Evolutionary conservation across 177 flowering plant genomes (phyloP).

Genomic region (Vitis hybrid): DNA sequence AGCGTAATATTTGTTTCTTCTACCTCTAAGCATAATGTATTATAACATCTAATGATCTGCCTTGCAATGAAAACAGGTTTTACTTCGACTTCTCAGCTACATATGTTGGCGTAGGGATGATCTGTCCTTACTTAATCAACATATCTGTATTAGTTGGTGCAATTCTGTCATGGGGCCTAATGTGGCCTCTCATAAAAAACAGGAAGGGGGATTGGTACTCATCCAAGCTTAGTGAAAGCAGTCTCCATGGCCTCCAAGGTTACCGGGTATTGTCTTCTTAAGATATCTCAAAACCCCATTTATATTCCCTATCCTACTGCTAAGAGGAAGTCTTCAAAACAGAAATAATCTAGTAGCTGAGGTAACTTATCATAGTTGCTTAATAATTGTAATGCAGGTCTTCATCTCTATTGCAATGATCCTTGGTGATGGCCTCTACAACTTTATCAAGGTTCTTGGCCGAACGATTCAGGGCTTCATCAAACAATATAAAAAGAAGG

Average conservation of each 20-base stretch:
- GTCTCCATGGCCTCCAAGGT: conserved; percentile 22
- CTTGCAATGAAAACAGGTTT: conserved; percentile 11
- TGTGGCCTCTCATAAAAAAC: conserved; percentile 24
- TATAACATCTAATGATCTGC: too few relatives aligned
- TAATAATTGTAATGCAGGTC: background rate
- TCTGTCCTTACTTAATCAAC: conserved; percentile 17
- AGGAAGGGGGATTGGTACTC: conserved; percentile 20
- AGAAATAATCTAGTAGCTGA: too few relatives aligned
- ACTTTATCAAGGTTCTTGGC: conserved; percentile 11
- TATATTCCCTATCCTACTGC: background rate
- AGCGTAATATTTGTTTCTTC: too few relatives aligned
- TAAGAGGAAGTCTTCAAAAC: too few relatives aligned
- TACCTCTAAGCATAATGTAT: too few relatives aligned
- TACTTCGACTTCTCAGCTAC: conserved; percentile 23
- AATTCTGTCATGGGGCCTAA: conserved; percentile 21
- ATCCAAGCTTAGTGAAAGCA: background rate
- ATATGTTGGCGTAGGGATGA: conserved; percentile 24
- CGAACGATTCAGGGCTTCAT: background rate
- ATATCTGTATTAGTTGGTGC: conserved; percentile 16
- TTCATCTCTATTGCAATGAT: conserved; percentile 18
- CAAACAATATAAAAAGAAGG: background rate
- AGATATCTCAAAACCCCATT: too few relatives aligned
- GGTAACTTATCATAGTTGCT: too few relatives aligned
- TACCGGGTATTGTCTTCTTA: conserved; percentile 9
- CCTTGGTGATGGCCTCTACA: conserved; percentile 20